Evolutionary conservation across 371 early-diverging fungal genomes (phyloP).

Genomic region (Mortierella sp.): DNA sequence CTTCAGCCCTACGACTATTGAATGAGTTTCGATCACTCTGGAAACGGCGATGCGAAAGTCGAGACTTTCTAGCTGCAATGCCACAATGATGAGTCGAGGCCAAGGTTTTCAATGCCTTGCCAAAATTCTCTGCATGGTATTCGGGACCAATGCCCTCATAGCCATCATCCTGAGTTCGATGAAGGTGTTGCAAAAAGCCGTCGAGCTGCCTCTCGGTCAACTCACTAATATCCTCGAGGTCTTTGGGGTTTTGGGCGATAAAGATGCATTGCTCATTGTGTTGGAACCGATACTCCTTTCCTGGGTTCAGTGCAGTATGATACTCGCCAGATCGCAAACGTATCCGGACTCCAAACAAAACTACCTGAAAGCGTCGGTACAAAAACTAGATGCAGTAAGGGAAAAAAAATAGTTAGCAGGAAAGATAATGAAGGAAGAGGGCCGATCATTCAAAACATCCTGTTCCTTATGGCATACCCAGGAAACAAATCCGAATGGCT

Average conservation of each 20-base stretch:
- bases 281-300: slow-evolving; percentile 64
- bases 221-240: slow-evolving; percentile 61
- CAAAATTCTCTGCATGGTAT: slow-evolving; percentile 47
- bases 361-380: slow-evolving; percentile 77
- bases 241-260: slow-evolving; percentile 72
- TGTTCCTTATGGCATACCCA: slow-evolving; percentile 46
- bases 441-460: neutral
- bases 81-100: slow-evolving; percentile 7
- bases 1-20: slow-evolving; percentile 25
- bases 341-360: slow-evolving; percentile 71
- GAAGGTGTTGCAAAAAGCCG: slow-evolving; percentile 36
- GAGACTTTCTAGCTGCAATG: slow-evolving; percentile 18
- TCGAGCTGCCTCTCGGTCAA: slow-evolving; percentile 32
- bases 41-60: slow-evolving; percentile 7
- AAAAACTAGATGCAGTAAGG: slow-evolving; percentile 44
- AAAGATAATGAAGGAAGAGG: neutral
- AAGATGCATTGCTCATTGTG: slow-evolving; percentile 70
- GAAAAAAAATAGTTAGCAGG: neutral
- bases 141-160: slow-evolving; percentile 25
- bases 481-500: slow-evolving; percentile 68
- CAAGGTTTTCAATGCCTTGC: slow-evolving; percentile 31
- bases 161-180: slow-evolving; percentile 35
- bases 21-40: slow-evolving; percentile 5
- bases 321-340: slow-evolving; percentile 52
- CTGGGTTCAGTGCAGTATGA: slow-evolving; percentile 72